phyloP scores from a whole-genome alignment of 2,329 filamentous ascomycete genomes.

The Metarhizium guizhouense region DNA sequence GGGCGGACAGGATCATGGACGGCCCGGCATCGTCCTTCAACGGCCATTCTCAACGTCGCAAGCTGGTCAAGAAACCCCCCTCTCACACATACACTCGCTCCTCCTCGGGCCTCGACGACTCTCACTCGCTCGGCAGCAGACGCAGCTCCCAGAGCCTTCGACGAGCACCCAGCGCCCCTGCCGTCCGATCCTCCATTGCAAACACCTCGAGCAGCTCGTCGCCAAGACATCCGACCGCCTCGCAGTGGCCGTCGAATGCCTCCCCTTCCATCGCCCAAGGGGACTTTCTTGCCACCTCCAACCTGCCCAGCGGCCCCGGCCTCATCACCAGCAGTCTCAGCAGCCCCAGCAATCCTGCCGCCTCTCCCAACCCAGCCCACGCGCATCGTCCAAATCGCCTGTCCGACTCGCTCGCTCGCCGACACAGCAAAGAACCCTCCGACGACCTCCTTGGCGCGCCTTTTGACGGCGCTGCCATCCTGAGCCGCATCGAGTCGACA shows the following conservation, averaged over 20 bases:
- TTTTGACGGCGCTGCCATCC: conserved; percentile 54
- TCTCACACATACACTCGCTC: conserved; percentile 32
- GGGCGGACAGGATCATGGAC: conserved; percentile 34
- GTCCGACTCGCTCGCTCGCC: conserved; percentile 11
- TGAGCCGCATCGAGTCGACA: conserved; percentile 50
- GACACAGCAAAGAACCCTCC: conserved; percentile 24
- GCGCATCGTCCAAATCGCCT: conserved; percentile 12
- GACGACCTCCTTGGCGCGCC: conserved; percentile 57
- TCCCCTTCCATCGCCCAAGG: conserved; percentile 36
- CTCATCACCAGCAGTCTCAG: not conserved
- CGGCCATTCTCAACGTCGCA: conserved; percentile 46
- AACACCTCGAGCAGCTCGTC: conserved; percentile 42
- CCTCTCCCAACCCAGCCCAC: conserved; percentile 7
- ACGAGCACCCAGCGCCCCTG: conserved; percentile 52
- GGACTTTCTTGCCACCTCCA: conserved; percentile 32
- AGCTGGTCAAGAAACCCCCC: conserved; percentile 54
- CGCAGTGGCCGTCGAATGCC: conserved; percentile 32
- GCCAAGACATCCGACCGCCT: conserved; percentile 34
- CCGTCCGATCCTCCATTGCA: conserved; percentile 35
- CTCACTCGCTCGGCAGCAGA: conserved; percentile 51
- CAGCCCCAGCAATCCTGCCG: conserved; percentile 12
- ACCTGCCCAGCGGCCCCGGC: not conserved
- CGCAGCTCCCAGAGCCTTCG: conserved; percentile 55
- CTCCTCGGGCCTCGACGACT: conserved; percentile 45
- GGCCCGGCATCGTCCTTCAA: conserved; percentile 32